Conservation (phyloP, 352 stramenopile species). For the Phytophthora sojae region DNA sequence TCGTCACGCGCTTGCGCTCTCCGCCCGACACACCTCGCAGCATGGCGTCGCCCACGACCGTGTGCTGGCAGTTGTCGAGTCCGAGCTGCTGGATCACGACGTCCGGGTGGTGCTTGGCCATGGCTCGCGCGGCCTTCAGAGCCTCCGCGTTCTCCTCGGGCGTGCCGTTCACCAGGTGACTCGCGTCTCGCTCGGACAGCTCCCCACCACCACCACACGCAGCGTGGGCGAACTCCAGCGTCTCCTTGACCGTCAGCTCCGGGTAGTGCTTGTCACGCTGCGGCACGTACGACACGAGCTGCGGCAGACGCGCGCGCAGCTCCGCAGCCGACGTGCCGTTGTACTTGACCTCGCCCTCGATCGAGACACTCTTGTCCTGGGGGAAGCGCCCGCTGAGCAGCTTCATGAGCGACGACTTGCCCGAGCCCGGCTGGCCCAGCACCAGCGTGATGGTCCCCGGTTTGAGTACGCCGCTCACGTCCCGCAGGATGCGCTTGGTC, state of each 20-base stretch:
- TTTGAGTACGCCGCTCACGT: constrained; percentile 35
- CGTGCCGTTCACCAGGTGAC: not conserved
- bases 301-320: constrained; percentile 25
- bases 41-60: constrained; percentile 56
- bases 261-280: constrained; percentile 40
- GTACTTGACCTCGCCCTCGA: constrained; percentile 34
- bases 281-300: constrained; percentile 36
- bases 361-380: constrained; percentile 19
- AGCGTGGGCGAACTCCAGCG: constrained; percentile 24
- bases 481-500: constrained; percentile 28
- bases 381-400: constrained; percentile 35
- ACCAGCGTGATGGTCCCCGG: constrained; percentile 27
- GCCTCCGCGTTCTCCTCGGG: constrained; percentile 3
- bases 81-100: constrained; percentile 18
- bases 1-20: constrained; percentile 68
- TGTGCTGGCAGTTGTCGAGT: constrained; percentile 40
- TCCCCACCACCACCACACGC: constrained; percentile 18
- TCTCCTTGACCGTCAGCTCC: constrained; percentile 22
- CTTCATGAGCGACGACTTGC: constrained; percentile 39
- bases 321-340: constrained; percentile 7
- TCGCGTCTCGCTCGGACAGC: not conserved
- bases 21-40: constrained; percentile 62
- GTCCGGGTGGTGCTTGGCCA: constrained; percentile 12
- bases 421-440: constrained; percentile 24
- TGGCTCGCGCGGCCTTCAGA: not conserved